Evolutionary conservation across 208 protist species (phyloP).

Genomic region (Naegleria gruberi): DNA sequence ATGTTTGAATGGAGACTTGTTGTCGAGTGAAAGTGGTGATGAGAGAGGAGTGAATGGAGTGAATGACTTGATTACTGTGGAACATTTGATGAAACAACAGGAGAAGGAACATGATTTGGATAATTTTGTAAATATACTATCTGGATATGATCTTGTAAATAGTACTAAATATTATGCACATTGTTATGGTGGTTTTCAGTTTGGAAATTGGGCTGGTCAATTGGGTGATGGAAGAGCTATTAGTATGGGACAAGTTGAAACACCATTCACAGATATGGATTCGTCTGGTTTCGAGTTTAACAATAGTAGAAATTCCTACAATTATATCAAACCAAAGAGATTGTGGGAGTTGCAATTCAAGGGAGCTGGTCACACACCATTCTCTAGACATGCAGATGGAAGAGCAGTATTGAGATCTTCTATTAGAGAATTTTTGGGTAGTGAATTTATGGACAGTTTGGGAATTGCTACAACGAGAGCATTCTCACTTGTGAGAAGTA

Average conservation of each 20-base stretch:
- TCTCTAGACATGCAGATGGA: slow-evolving; percentile 43
- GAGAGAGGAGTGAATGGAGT: no score
- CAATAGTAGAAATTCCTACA: not conserved
- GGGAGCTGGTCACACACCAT: slow-evolving; percentile 52
- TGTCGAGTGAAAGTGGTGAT: no score
- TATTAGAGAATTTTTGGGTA: slow-evolving; percentile 51
- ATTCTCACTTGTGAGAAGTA: slow-evolving; percentile 25
- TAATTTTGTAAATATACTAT: not conserved
- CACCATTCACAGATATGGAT: not conserved
- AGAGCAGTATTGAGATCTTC: slow-evolving; percentile 52
- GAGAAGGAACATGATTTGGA: no score
- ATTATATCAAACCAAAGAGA: slow-evolving; percentile 29
- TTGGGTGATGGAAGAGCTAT: slow-evolving; percentile 54
- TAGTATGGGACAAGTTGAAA: slow-evolving; percentile 44
- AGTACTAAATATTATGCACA: not conserved
- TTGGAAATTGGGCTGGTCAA: slow-evolving; percentile 50
- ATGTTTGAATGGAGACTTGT: not conserved
- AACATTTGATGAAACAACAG: no score
- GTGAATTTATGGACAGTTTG: slow-evolving; percentile 48
- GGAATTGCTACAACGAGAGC: slow-evolving; percentile 49
- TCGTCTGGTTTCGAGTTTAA: not conserved
- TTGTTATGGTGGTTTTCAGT: slow-evolving; percentile 41
- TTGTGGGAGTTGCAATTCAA: slow-evolving; percentile 56
- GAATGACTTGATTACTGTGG: no score
- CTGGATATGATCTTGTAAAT: not conserved